Percentiles rank a stretch among this genome's conserved stretches.
Evolutionary conservation across 176 grass and related monocot genomes (phyloP).

Genomic region (Chrysopogon serrulatus): DNA sequence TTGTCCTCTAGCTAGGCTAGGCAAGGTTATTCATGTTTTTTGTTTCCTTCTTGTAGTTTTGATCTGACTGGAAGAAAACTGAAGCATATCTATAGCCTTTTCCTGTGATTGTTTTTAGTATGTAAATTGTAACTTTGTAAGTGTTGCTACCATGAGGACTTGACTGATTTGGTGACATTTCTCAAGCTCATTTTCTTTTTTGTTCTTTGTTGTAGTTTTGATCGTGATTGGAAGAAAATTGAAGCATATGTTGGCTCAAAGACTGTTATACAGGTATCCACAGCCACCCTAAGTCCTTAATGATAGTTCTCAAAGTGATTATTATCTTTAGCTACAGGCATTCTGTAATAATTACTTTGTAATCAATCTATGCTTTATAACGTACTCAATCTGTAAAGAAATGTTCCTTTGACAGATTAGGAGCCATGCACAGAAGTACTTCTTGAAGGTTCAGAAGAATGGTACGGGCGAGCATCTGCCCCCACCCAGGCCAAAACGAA

Average conservation of each 20-base stretch:
- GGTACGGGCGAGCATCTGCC: constrained; percentile 86
- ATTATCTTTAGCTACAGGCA: not conserved
- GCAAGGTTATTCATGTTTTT: too few species aligned
- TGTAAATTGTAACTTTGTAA: not conserved
- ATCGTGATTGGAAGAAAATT: constrained; percentile 93
- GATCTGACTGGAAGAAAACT: too few species aligned
- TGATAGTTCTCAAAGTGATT: not conserved
- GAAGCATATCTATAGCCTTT: not conserved
- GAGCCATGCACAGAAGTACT: constrained; percentile 98
- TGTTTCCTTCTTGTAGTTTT: too few species aligned
- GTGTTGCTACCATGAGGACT: not conserved
- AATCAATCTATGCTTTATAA: not conserved
- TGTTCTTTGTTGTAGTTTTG: constrained; percentile 52
- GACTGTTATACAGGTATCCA: constrained; percentile 82
- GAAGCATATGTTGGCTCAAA: constrained; percentile 84
- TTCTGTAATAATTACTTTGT: not conserved
- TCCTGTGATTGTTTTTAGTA: not conserved
- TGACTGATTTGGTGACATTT: not conserved
- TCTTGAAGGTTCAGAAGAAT: constrained; percentile 86
- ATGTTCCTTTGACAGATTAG: constrained; percentile 63
- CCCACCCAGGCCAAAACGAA: constrained; percentile 90
- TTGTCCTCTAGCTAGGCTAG: not conserved
- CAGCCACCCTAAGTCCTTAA: not conserved
- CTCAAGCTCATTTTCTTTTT: not conserved
- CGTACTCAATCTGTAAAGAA: not conserved